Evolutionary conservation across 1,284 basidiomycete genomes (phyloP).

Genomic region (Pseudozyma sp.): DNA sequence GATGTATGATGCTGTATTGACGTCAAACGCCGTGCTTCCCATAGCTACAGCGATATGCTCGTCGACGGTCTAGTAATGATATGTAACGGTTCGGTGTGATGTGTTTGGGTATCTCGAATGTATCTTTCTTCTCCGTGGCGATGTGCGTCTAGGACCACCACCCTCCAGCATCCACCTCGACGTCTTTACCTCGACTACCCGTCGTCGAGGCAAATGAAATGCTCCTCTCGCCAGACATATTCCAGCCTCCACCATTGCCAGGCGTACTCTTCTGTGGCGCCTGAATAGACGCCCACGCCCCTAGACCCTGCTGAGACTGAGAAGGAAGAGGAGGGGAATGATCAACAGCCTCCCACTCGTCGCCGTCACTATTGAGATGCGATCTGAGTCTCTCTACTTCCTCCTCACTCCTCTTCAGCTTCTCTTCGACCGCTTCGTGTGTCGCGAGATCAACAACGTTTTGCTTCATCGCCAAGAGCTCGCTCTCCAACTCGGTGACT

Average conservation of each 20-base stretch:
- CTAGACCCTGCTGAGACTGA: not conserved
- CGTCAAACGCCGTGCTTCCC: no score
- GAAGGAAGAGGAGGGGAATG: no score
- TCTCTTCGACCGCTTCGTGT: not conserved
- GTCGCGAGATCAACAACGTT: not conserved
- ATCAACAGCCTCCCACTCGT: conserved; percentile 32
- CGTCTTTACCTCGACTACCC: conserved; percentile 15
- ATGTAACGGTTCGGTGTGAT: not conserved
- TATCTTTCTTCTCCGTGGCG: not conserved
- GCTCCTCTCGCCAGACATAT: conserved; percentile 4
- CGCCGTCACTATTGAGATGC: not conserved
- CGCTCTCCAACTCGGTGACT: not conserved
- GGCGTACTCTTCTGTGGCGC: conserved; percentile 11
- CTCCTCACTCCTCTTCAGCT: conserved; percentile 34
- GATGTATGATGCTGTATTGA: no score
- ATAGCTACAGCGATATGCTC: no score
- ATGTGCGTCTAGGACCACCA: conserved; percentile 37
- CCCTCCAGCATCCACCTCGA: conserved; percentile 45
- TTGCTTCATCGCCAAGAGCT: not conserved
- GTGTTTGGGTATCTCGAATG: conserved; percentile 6
- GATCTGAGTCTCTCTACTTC: not conserved
- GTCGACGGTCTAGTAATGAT: not conserved
- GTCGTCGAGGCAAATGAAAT: conserved; percentile 26
- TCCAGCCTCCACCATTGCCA: not conserved
- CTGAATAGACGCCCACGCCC: conserved; percentile 48